Percentiles rank a stretch among this genome's conserved stretches.
Conservation (phyloP, 805 yeast species). For the Naumovozyma dairenensis region DNA sequence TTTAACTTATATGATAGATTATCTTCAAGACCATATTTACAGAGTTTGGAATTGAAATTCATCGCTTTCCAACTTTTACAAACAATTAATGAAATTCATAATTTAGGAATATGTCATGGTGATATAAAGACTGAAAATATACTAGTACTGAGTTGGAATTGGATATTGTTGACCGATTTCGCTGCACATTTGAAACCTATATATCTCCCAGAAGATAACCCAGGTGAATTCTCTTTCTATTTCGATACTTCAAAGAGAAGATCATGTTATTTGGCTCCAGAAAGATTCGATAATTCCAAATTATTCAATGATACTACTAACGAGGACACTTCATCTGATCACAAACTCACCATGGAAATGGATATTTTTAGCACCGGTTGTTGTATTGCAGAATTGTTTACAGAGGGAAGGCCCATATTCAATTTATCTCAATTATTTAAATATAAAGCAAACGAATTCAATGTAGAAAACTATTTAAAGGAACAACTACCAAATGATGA, state of each 20-base stretch:
- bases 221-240: conserved; percentile 82
- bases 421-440: conserved; percentile 80
- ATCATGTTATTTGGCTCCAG: conserved; percentile 90
- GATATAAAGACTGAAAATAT: conserved; percentile 89
- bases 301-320: conserved; percentile 6
- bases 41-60: conserved; percentile 73
- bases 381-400: conserved; percentile 77
- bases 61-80: conserved; percentile 67
- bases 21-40: conserved; percentile 79
- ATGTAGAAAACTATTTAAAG: conserved; percentile 33
- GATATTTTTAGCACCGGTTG: conserved; percentile 82
- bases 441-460: conserved; percentile 59
- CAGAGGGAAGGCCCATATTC: conserved; percentile 81
- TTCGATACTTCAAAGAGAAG: conserved; percentile 86
- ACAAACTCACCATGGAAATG: conserved; percentile 47
- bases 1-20: conserved; percentile 82
- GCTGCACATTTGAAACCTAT: conserved; percentile 70
- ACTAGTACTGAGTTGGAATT: conserved; percentile 78
- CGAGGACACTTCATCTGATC: conserved; percentile 11
- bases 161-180: conserved; percentile 77
- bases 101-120: conserved; percentile 61
- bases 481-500: conserved; percentile 38
- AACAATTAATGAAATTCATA: conserved; percentile 57
- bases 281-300: conserved; percentile 46
- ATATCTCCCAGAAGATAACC: conserved; percentile 82